A percentile compares a stretch with the other conserved stretches of the same genome.
phyloP scores from a whole-genome alignment of 108 stramenopile species.

The Halocafeteria seosinensis region DNA sequence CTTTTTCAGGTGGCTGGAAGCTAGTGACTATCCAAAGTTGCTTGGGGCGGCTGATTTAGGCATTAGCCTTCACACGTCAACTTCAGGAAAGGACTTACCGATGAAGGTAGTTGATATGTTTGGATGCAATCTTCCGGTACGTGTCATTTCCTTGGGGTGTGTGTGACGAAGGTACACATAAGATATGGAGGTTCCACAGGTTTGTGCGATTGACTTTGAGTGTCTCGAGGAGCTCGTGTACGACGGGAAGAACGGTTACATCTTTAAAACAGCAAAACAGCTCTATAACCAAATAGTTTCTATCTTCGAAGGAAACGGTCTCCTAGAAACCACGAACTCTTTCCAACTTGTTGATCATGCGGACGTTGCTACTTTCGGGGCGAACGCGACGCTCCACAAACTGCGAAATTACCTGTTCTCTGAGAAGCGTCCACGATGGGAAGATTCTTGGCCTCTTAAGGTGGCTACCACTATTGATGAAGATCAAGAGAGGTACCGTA shows the following conservation, averaged over 20 bases:
- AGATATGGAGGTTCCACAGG: too few species aligned
- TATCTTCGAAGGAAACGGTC: conserved; percentile 35
- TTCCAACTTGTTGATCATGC: too few species aligned
- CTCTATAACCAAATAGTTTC: conserved; percentile 43
- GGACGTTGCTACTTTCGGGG: too few species aligned
- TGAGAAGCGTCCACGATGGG: too few species aligned
- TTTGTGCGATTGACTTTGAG: too few species aligned
- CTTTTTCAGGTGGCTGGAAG: conserved; percentile 93
- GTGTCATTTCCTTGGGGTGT: conserved; percentile 58
- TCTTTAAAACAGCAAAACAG: conserved; percentile 45
- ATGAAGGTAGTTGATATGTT: conserved; percentile 98
- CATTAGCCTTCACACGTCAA: conserved; percentile 83
- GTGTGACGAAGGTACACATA: too few species aligned
- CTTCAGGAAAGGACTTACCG: conserved; percentile 83
- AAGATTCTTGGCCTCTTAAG: too few species aligned
- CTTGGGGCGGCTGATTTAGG: conserved; percentile 48
- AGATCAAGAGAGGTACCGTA: too few species aligned
- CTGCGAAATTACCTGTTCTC: too few species aligned
- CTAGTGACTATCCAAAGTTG: conserved; percentile 70
- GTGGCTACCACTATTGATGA: too few species aligned
- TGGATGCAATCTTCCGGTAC: conserved; percentile 81
- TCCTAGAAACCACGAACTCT: too few species aligned
- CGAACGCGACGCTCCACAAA: too few species aligned
- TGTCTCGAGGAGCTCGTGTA: conserved; percentile 72
- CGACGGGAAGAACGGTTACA: conserved; percentile 59